Evolutionary conservation across 805 yeast genomes (phyloP).

Genomic region (Scheffersomyces ergatensis): DNA sequence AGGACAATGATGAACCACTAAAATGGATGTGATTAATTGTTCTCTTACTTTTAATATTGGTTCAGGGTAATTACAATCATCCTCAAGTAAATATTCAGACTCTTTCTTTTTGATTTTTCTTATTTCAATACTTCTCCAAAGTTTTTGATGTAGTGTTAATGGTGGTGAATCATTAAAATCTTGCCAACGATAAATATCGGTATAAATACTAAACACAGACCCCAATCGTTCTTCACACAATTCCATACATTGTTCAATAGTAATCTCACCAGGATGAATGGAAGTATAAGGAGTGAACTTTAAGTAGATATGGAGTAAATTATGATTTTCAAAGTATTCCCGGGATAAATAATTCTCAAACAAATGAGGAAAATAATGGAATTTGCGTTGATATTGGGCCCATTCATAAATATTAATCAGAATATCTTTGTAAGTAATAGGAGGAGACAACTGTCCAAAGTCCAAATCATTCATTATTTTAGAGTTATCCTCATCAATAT

Average conservation of each 20-base stretch:
- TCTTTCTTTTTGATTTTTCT: neutral
- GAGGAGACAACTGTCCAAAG: no score
- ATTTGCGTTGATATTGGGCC: neutral
- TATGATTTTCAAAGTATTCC: neutral
- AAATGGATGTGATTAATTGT: neutral
- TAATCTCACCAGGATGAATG: neutral
- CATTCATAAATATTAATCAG: neutral
- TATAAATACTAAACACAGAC: neutral
- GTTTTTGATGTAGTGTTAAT: neutral
- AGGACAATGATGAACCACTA: slow-evolving; percentile 1
- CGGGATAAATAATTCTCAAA: neutral
- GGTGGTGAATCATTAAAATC: slow-evolving; percentile 1
- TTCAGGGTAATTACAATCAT: neutral
- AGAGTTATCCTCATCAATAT: no score
- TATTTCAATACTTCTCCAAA: neutral
- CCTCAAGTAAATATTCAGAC: neutral
- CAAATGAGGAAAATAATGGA: neutral
- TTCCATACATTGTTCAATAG: neutral
- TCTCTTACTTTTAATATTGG: neutral
- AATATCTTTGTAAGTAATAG: neutral
- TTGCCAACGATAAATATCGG: neutral
- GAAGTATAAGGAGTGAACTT: neutral
- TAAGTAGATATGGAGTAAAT: neutral
- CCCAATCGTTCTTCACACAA: neutral
- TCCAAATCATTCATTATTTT: no score